Percentiles rank a stretch among this genome's conserved stretches.
These are phyloP conservation scores for Pythium vanterpoolii DNA, from an alignment of 352 stramenopile genomes.

Conservation along the genomic window DNA sequence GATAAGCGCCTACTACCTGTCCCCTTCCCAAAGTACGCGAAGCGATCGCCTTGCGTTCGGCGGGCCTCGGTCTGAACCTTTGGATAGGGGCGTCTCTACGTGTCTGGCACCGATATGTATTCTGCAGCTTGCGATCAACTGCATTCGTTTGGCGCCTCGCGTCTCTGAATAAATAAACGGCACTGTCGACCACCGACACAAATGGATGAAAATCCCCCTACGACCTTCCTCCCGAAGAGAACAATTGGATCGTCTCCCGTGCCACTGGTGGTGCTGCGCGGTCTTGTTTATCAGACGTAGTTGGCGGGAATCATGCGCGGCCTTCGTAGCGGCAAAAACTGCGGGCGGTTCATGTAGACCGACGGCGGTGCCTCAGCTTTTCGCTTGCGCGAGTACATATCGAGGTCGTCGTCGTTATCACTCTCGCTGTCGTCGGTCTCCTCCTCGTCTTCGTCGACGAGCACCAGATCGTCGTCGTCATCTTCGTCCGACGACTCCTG, in stretches of 20 bases:
- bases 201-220: too few species aligned
- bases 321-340: conserved; percentile 42
- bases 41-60: conserved; percentile 1
- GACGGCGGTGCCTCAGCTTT: conserved; percentile 41
- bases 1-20: neutral
- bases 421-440: conserved; percentile 14
- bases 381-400: conserved; percentile 34
- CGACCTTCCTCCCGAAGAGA: too few species aligned
- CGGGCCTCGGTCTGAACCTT: neutral
- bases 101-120: conserved; percentile 1
- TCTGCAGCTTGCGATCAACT: conserved; percentile 10
- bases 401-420: conserved; percentile 23
- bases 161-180: conserved; percentile 12
- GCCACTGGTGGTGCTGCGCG: neutral
- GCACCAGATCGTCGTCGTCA: conserved; percentile 13
- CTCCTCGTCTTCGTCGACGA: conserved; percentile 13
- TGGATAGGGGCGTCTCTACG: conserved; percentile 10
- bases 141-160: neutral
- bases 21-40: neutral
- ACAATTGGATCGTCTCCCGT: neutral
- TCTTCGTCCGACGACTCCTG: conserved; percentile 26
- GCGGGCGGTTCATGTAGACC: conserved; percentile 36
- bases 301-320: conserved; percentile 69
- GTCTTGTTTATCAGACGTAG: conserved; percentile 33
- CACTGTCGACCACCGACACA: neutral